A percentile compares a stretch with the other conserved stretches of the same genome.
Evolutionary conservation across 2,329 filamentous ascomycete genomes (phyloP).

Genomic region (Claviceps monticola): DNA sequence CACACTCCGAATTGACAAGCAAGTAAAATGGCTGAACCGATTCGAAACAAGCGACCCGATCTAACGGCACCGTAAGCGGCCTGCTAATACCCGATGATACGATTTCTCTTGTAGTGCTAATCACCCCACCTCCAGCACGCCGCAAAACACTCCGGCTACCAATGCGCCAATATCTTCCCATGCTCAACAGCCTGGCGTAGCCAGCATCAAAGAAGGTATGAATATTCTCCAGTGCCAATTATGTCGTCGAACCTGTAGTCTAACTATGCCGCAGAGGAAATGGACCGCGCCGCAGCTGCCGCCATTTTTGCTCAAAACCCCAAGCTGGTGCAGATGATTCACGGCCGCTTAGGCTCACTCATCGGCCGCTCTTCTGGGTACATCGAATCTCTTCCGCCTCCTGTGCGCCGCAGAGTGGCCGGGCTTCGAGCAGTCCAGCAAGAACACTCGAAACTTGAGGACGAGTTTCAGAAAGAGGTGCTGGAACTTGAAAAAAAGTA

Average conservation of each 20-base stretch:
- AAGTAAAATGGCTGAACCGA: slow-evolving; percentile 46
- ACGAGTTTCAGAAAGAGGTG: slow-evolving; percentile 96
- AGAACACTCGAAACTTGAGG: slow-evolving; percentile 95
- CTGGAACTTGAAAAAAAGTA: slow-evolving; percentile 98
- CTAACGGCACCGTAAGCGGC: slow-evolving; percentile 43
- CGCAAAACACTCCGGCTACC: slow-evolving; percentile 92
- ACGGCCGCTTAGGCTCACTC: slow-evolving; percentile 85
- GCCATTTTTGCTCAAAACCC: slow-evolving; percentile 95
- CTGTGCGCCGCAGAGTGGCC: slow-evolving; percentile 83
- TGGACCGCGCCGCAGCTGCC: slow-evolving; percentile 75
- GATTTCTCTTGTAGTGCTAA: slow-evolving; percentile 18
- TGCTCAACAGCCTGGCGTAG: slow-evolving; percentile 84
- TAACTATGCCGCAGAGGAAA: slow-evolving; percentile 51
- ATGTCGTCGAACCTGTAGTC: not conserved
- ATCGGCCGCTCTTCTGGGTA: slow-evolving; percentile 95
- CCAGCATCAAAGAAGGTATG: slow-evolving; percentile 95
- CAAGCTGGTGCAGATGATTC: slow-evolving; percentile 89
- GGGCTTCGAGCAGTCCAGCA: slow-evolving; percentile 97
- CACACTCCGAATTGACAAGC: slow-evolving; percentile 8
- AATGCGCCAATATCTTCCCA: slow-evolving; percentile 96
- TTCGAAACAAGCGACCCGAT: slow-evolving; percentile 49
- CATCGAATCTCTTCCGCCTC: slow-evolving; percentile 83
- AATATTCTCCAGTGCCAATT: slow-evolving; percentile 11
- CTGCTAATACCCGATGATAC: slow-evolving; percentile 7
- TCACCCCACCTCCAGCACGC: slow-evolving; percentile 55